Conservation (phyloP, 2,329 filamentous ascomycete genomes). For the Aspergillus sp. region DNA sequence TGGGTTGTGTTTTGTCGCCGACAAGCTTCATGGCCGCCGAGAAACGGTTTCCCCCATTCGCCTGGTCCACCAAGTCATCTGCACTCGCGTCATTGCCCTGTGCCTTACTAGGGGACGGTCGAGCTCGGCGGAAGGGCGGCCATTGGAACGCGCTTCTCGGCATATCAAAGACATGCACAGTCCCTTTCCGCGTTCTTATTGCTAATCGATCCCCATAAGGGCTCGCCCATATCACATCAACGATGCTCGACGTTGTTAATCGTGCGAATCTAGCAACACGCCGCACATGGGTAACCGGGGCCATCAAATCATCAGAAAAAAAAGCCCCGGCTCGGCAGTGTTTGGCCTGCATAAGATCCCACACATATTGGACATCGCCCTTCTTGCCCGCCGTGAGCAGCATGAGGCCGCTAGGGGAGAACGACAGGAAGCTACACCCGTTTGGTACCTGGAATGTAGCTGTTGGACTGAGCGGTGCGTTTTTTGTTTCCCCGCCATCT, state of each 20-base stretch:
- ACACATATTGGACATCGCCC: constrained; percentile 42
- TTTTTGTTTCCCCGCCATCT: constrained; percentile 28
- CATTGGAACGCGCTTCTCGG: constrained; percentile 74
- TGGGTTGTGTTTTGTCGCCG: constrained; percentile 50
- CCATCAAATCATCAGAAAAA: constrained; percentile 25
- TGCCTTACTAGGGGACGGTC: constrained; percentile 28
- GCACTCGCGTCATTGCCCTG: constrained; percentile 36
- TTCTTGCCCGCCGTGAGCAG: constrained; percentile 41
- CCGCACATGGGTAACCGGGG: constrained; percentile 47
- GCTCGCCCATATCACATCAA: constrained; percentile 80
- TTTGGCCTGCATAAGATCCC: constrained; percentile 41
- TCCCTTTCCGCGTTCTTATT: constrained; percentile 89
- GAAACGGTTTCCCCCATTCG: constrained; percentile 39
- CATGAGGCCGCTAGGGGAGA: constrained; percentile 39
- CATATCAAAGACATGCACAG: constrained; percentile 83
- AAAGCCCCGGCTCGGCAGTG: constrained; percentile 32
- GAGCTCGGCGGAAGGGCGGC: constrained; percentile 57
- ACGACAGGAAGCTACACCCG: constrained; percentile 42
- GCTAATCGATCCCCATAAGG: constrained; percentile 75
- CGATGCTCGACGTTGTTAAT: constrained; percentile 81
- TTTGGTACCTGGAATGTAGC: constrained; percentile 40
- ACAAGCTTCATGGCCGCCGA: constrained; percentile 63
- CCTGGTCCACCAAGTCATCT: constrained; percentile 40
- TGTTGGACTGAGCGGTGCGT: constrained; percentile 25
- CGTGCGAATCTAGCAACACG: constrained; percentile 83